Conservation (phyloP, 805 yeast genomes). For the Yarrowia sp. region DNA sequence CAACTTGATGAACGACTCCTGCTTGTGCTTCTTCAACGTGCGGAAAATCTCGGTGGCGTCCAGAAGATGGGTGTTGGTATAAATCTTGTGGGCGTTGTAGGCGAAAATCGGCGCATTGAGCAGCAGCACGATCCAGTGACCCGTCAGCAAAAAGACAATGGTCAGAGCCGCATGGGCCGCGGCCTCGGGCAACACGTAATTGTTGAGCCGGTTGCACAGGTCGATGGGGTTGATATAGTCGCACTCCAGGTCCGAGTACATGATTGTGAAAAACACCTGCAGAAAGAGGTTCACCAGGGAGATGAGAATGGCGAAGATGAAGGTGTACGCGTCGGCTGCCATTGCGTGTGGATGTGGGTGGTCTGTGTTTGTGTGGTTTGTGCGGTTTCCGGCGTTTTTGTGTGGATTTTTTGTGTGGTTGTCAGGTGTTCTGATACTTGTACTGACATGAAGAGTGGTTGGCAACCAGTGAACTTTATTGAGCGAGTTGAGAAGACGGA, state of each 20-base stretch:
- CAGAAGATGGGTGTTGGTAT: slow-evolving; percentile 80
- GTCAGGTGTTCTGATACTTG: background rate
- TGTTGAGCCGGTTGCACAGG: slow-evolving; percentile 89
- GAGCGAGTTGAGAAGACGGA: too few species aligned
- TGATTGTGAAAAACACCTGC: slow-evolving; percentile 93
- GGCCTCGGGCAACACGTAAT: slow-evolving; percentile 88
- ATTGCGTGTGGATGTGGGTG: background rate
- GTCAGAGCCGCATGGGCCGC: slow-evolving; percentile 72
- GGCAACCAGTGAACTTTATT: background rate
- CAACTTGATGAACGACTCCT: slow-evolving; percentile 86
- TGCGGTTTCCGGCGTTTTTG: too few species aligned
- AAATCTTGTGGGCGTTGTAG: slow-evolving; percentile 79
- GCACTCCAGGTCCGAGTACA: slow-evolving; percentile 84
- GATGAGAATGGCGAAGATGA: slow-evolving; percentile 66
- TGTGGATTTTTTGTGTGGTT: background rate
- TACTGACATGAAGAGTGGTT: background rate
- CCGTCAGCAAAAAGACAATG: slow-evolving; percentile 74
- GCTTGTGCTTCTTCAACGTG: slow-evolving; percentile 90
- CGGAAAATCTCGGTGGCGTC: slow-evolving; percentile 98
- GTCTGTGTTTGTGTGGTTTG: background rate
- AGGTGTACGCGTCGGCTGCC: slow-evolving; percentile 37
- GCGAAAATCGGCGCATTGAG: slow-evolving; percentile 76
- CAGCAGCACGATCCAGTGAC: slow-evolving; percentile 90
- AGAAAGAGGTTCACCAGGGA: slow-evolving; percentile 88
- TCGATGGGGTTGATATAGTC: slow-evolving; percentile 98